Base-by-base conservation (phyloP, 1,284 basidiomycete genomes). In the Ustilago loliicola region DNA sequence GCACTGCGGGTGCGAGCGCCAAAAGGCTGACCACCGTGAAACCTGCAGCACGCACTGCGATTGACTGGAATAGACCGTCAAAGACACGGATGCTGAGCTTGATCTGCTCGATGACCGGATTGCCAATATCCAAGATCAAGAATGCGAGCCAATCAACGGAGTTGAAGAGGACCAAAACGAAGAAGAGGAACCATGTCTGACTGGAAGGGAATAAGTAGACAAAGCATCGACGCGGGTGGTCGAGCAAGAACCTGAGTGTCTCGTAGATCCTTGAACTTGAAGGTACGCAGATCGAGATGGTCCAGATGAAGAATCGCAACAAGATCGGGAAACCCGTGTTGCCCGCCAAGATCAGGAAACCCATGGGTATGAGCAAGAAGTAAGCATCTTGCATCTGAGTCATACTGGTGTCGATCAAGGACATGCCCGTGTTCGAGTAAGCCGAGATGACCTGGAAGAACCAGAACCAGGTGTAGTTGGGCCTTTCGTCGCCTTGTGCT, bases 191-290 rank as follows among this genome's bases (percentile, higher is more conserved):
- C 94, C 95, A 96, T 1, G 96, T 98, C 85, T 98, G 95, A 77
- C 80, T 80, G 0, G 94, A 92, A 0, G 96, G 96, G 83, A 99
- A 98, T 8, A 99, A 90, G 86, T 97, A 96, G 48, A 96, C 91
- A 85, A 94, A 98, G 88, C 96, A 89, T 68, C 96, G 91, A 27
- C 96, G 91, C n/a, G 96, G 96, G 83, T 98, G 96, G 84, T 98
- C 95, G 21, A 99, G 90, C 7, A 99, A 89, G 86, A 99, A 99
- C 66, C 92, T 91, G 1, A 97, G 88, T 0, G 95, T 95, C 87
- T 97, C 94, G 67, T 91, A 89, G 0, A 90, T 80, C 1, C 91
- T 90, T 10, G 93, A 94, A 0, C 84, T 80, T 10, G 84, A 84
- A 0, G 91, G 91, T 19, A 92, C 90, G 17, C 91, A 63, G 82